A percentile compares a stretch with the other conserved stretches of the same genome.
Conservation (phyloP, 305 asterid species). For the Ilex paraguariensis region DNA sequence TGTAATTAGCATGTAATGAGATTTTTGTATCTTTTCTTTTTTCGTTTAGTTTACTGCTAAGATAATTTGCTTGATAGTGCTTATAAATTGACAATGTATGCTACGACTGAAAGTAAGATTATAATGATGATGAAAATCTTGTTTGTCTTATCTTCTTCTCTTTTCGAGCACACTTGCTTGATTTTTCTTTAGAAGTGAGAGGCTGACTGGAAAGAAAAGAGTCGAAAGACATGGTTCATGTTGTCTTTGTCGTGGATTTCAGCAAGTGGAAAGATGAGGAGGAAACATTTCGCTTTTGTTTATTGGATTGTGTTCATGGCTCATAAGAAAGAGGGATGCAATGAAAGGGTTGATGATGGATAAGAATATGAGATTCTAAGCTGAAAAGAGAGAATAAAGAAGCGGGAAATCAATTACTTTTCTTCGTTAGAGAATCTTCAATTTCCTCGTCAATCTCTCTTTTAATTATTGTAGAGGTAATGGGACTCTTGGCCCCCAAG, state of each 20-base stretch:
- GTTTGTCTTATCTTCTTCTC: not conserved
- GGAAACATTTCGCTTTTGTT: not conserved
- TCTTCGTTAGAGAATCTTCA: not conserved
- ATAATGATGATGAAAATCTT: not conserved
- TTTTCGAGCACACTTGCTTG: not conserved
- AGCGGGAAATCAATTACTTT: not conserved
- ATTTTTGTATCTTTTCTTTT: not conserved
- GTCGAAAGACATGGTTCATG: no score
- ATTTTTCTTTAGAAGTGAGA: no score
- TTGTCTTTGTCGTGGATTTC: not conserved
- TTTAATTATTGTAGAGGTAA: not conserved
- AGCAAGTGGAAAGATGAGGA: constrained; percentile 1
- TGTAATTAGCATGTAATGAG: not conserved
- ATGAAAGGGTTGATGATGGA: not conserved
- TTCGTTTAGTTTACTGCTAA: not conserved
- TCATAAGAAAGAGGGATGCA: not conserved
- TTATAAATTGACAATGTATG: not conserved
- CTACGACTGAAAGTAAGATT: not conserved
- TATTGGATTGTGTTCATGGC: not conserved
- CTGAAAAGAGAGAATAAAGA: not conserved
- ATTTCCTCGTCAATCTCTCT: not conserved
- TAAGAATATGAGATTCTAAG: not conserved
- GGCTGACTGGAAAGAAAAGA: no score
- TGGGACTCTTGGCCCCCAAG: not conserved
- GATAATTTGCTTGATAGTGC: not conserved